These are phyloP conservation scores for Wickerhamiella sorbophila DNA, from an alignment of 805 yeast species.

Conservation along the genomic window DNA sequence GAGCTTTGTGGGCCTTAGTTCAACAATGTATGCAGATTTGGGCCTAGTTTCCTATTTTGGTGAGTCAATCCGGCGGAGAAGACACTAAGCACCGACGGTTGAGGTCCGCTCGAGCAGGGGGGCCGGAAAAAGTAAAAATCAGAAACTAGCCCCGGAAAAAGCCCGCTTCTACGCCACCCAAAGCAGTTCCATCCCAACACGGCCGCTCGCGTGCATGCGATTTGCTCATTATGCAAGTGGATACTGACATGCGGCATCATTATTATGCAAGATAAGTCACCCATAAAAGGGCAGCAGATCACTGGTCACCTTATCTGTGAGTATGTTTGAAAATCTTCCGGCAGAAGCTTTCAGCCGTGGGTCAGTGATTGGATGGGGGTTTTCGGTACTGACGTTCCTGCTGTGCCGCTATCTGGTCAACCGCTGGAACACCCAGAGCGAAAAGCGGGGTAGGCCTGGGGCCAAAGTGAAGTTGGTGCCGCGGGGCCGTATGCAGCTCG, in stretches of 20 bases:
- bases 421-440: background rate
- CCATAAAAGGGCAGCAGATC: background rate
- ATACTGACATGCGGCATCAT: background rate
- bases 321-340: background rate
- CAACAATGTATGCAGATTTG: background rate
- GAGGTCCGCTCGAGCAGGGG: no score
- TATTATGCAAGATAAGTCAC: background rate
- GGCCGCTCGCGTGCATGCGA: no score
- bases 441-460: background rate
- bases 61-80: no score
- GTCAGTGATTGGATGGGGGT: background rate
- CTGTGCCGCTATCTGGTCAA: background rate
- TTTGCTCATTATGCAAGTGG: background rate
- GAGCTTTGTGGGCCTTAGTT: no score
- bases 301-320: background rate
- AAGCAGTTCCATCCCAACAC: no score
- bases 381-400: background rate
- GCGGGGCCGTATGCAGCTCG: conserved; percentile 1
- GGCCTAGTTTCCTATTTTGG: background rate
- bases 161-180: no score
- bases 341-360: background rate
- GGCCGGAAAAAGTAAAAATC: no score
- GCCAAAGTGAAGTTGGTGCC: background rate
- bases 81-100: no score
- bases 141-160: no score